phyloP scores from a whole-genome alignment of 2,329 filamentous ascomycete genomes.

The Aureobasidium musti region DNA sequence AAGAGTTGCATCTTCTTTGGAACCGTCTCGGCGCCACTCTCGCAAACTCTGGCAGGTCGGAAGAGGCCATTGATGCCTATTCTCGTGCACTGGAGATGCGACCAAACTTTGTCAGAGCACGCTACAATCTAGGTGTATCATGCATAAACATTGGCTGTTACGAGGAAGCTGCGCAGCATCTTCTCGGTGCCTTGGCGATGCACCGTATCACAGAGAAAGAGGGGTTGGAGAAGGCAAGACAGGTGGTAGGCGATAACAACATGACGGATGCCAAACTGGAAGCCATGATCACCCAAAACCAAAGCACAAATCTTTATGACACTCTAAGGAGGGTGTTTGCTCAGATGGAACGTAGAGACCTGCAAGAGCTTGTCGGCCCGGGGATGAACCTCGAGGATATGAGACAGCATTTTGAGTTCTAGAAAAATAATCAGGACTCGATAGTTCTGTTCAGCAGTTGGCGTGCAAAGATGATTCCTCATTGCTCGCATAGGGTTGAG shows the following conservation, averaged over 20 bases:
- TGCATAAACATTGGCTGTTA: constrained; percentile 98
- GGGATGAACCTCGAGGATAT: constrained; percentile 92
- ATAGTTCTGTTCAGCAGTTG: not conserved
- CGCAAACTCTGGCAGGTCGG: constrained; percentile 87
- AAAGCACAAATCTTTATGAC: constrained; percentile 95
- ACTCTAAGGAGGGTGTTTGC: constrained; percentile 93
- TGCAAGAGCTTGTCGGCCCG: constrained; percentile 82
- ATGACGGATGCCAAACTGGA: constrained; percentile 72
- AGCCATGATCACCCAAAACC: constrained; percentile 88
- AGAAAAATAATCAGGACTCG: constrained; percentile 24
- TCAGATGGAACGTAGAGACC: constrained; percentile 86
- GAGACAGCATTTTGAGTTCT: constrained; percentile 88
- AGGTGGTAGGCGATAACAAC: constrained; percentile 62
- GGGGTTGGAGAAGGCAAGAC: constrained; percentile 77
- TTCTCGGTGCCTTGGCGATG: constrained; percentile 90
- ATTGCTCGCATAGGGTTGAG: no score
- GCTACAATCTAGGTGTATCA: constrained; percentile 94
- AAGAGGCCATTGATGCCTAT: constrained; percentile 97
- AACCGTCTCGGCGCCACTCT: constrained; percentile 95
- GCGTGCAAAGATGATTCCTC: not conserved
- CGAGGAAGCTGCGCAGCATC: constrained; percentile 86
- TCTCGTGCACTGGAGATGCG: constrained; percentile 86
- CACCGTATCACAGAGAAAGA: constrained; percentile 90
- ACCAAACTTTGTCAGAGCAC: constrained; percentile 93
- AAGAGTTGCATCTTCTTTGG: constrained; percentile 92